These are phyloP conservation scores for Alternaria dauci DNA, from an alignment of 2,329 filamentous ascomycete genomes.

Conservation along the genomic window DNA sequence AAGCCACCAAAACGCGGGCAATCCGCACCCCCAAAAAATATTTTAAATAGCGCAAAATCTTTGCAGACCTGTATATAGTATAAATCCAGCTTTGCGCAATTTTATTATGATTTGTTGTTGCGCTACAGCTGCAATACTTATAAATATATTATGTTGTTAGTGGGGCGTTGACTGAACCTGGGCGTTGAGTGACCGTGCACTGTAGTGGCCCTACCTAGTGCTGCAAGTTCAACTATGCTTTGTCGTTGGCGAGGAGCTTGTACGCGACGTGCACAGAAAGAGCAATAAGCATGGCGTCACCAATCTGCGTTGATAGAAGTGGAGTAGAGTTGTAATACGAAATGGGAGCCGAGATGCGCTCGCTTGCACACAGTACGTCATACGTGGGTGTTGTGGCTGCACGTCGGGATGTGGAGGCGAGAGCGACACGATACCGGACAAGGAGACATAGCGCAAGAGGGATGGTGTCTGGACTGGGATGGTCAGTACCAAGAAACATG, in stretches of 20 bases:
- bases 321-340: too few relatives aligned
- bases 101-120: too few relatives aligned
- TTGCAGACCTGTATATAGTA: too few relatives aligned
- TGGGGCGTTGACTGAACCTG: too few relatives aligned
- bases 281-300: not conserved
- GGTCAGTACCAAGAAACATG: not conserved
- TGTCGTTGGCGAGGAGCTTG: not conserved
- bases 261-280: constrained; percentile 1
- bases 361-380: not conserved
- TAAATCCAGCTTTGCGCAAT: too few relatives aligned
- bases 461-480: constrained; percentile 1
- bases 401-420: not conserved
- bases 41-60: too few relatives aligned
- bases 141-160: too few relatives aligned
- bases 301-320: not conserved
- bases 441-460: constrained; percentile 4
- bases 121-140: too few relatives aligned
- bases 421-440: not conserved
- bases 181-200: too few relatives aligned
- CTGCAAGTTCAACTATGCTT: not conserved
- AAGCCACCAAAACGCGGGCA: too few relatives aligned
- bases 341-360: too few relatives aligned
- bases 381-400: not conserved
- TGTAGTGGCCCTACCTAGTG: not conserved
- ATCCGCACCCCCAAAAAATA: too few relatives aligned